Evolutionary conservation across 2,329 filamentous ascomycete genomes (phyloP).

Genomic region (Ilyonectria mors-panacis): DNA sequence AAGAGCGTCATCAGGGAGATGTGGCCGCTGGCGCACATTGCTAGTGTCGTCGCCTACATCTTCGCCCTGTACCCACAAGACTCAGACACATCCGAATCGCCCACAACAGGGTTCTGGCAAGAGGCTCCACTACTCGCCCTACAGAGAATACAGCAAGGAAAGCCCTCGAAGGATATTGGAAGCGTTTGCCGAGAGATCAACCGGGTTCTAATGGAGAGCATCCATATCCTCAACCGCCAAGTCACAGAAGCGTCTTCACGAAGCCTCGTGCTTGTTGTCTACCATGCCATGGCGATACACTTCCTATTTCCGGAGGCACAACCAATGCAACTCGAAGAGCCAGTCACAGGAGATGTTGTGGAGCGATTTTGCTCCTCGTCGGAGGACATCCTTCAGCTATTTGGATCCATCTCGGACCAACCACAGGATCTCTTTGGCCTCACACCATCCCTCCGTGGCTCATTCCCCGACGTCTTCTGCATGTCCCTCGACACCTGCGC

Average conservation of each 20-base stretch:
- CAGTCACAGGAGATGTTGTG: slow-evolving; percentile 42
- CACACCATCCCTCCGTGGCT: slow-evolving; percentile 41
- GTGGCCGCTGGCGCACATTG: slow-evolving; percentile 54
- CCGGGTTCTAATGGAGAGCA: slow-evolving; percentile 46
- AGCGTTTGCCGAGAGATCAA: slow-evolving; percentile 50
- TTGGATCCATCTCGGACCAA: slow-evolving; percentile 40
- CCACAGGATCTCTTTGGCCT: slow-evolving; percentile 37
- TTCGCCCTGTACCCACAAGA: slow-evolving; percentile 46
- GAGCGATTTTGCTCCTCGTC: slow-evolving; percentile 49
- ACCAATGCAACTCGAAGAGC: slow-evolving; percentile 36
- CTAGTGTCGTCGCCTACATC: slow-evolving; percentile 51
- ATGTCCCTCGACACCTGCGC: slow-evolving; percentile 52
- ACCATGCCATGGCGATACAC: slow-evolving; percentile 54
- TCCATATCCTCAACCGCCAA: slow-evolving; percentile 42
- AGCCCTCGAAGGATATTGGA: slow-evolving; percentile 37
- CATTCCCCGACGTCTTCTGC: slow-evolving; percentile 48
- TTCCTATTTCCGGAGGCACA: slow-evolving; percentile 49
- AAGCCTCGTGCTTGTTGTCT: slow-evolving; percentile 49
- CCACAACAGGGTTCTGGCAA: slow-evolving; percentile 41
- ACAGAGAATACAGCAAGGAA: slow-evolving; percentile 41
- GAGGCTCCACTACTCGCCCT: slow-evolving; percentile 40
- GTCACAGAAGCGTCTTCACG: slow-evolving; percentile 44
- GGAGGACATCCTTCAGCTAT: slow-evolving; percentile 49
- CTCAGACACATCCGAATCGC: slow-evolving; percentile 26
- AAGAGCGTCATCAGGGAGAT: slow-evolving; percentile 53